Conservation (phyloP, 2,329 filamentous ascomycete species). For the Botrytis tulipae region DNA sequence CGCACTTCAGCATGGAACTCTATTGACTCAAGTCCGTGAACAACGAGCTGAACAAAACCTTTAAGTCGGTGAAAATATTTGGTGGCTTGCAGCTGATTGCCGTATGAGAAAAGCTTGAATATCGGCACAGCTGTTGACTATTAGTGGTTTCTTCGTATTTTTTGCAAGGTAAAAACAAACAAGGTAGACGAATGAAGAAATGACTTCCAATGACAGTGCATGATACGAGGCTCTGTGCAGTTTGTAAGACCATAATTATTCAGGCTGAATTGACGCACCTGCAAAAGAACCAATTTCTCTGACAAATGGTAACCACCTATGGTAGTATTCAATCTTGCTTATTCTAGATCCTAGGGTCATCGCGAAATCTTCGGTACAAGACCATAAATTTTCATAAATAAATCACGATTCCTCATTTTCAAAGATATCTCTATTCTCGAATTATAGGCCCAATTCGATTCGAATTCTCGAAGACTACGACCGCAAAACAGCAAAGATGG, state of each 20-base stretch:
- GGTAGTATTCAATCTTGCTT: neutral
- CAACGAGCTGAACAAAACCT: slow-evolving; percentile 42
- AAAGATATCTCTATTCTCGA: neutral
- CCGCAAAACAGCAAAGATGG: neutral
- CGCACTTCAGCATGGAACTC: slow-evolving; percentile 57
- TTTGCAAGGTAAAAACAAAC: neutral
- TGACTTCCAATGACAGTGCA: slow-evolving; percentile 25
- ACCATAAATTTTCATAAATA: neutral
- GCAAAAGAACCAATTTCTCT: neutral
- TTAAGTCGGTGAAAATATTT: neutral
- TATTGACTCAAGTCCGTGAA: slow-evolving; percentile 69
- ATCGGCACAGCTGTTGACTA: neutral
- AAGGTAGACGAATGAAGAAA: neutral
- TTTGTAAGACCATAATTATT: neutral
- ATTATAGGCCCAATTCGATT: neutral
- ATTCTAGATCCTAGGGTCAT: neutral
- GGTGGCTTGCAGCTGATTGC: slow-evolving; percentile 1
- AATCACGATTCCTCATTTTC: neutral
- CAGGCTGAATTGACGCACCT: neutral
- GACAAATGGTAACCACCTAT: slow-evolving; percentile 4
- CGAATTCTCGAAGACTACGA: neutral
- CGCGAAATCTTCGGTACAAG: neutral
- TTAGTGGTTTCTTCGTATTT: slow-evolving; percentile 1
- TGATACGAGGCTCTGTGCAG: slow-evolving; percentile 3
- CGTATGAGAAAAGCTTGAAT: neutral